Evolutionary conservation across 2,329 filamentous ascomycete genomes (phyloP).

Genomic region (Colletotrichum lupini): DNA sequence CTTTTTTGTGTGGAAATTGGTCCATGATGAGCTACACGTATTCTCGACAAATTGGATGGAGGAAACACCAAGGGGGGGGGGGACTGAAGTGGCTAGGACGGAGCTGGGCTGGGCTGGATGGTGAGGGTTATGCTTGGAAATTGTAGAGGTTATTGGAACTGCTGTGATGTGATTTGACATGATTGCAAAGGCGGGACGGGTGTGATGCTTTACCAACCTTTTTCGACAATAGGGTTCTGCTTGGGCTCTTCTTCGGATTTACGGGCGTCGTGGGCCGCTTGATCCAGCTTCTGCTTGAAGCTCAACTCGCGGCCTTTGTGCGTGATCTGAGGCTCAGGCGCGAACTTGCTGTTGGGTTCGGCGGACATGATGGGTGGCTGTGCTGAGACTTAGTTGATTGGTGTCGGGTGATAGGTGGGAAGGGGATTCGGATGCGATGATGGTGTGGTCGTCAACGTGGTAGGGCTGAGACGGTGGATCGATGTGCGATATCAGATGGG

Average conservation of each 20-base stretch:
- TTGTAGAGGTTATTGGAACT: neutral
- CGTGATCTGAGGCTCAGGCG: conserved; percentile 27
- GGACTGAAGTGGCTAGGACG: neutral
- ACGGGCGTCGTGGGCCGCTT: conserved; percentile 50
- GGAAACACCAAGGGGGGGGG: neutral
- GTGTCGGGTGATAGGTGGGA: neutral
- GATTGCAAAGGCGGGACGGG: neutral
- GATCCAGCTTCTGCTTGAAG: conserved; percentile 59
- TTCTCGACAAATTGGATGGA: neutral
- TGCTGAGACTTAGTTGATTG: neutral
- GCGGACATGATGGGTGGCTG: conserved; percentile 18
- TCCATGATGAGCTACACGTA: conserved; percentile 18
- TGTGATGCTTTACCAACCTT: conserved; percentile 46
- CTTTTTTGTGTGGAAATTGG: conserved; percentile 40
- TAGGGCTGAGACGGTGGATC: neutral
- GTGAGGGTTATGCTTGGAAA: neutral
- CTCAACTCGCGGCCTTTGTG: conserved; percentile 38
- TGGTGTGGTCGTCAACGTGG: conserved; percentile 10
- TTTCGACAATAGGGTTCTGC: conserved; percentile 53
- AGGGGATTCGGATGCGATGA: neutral
- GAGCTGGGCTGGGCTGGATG: neutral
- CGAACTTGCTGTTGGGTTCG: conserved; percentile 26
- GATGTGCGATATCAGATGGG: neutral
- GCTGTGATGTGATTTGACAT: neutral
- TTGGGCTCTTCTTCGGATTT: conserved; percentile 39